phyloP scores from a whole-genome alignment of 2,329 filamentous ascomycete genomes.

The Colletotrichum eremochloae region DNA sequence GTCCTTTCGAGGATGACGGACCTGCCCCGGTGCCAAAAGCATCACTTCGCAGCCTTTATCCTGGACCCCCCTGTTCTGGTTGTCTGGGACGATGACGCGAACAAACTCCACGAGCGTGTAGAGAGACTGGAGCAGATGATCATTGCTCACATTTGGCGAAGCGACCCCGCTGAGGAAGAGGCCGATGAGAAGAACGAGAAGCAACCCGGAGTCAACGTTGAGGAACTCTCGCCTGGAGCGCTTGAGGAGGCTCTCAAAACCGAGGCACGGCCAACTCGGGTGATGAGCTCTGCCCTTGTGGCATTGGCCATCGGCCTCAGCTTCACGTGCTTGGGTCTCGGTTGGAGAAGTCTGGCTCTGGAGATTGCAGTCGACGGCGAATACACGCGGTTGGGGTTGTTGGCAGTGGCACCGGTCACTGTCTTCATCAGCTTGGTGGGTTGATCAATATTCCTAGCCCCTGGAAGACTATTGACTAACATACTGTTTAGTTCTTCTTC shows the following conservation, averaged over 20 bases:
- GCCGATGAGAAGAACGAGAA: conserved; percentile 58
- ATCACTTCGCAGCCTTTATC: conserved; percentile 76
- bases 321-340: conserved; percentile 66
- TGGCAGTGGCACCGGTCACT: conserved; percentile 65
- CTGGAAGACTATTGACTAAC: conserved; percentile 17
- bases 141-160: conserved; percentile 69
- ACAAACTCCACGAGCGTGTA: conserved; percentile 65
- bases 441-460: not conserved
- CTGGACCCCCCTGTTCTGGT: conserved; percentile 69
- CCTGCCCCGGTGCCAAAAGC: conserved; percentile 71
- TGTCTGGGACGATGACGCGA: conserved; percentile 74
- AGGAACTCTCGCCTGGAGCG: conserved; percentile 58
- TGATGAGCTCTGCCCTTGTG: conserved; percentile 69
- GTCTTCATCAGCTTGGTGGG: conserved; percentile 69
- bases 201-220: conserved; percentile 52
- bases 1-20: conserved; percentile 70
- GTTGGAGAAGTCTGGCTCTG: conserved; percentile 67
- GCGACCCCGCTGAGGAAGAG: conserved; percentile 52
- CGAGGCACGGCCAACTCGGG: conserved; percentile 62
- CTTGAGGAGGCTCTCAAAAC: conserved; percentile 55
- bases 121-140: conserved; percentile 65
- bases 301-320: conserved; percentile 66
- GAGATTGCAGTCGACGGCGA: conserved; percentile 66
- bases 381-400: conserved; percentile 67
- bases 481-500: conserved; percentile 57